phyloP scores from a whole-genome alignment of 495 filamentous ascomycete species.

The Penicillium turbatum region DNA sequence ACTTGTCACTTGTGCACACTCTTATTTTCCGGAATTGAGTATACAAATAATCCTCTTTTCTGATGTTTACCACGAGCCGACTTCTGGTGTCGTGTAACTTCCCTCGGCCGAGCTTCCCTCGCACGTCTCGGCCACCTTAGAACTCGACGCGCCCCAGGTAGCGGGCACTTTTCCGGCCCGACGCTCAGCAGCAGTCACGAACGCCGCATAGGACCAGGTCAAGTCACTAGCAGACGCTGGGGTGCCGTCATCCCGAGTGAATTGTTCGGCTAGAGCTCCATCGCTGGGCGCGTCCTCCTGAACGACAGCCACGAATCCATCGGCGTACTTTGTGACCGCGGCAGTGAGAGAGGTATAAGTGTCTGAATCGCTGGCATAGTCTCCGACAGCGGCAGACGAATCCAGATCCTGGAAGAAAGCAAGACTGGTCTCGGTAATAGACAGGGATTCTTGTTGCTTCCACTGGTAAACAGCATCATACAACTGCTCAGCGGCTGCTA shows the following conservation, averaged over 20 bases:
- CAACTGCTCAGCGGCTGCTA: slow-evolving; percentile 38
- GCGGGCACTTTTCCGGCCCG: neutral
- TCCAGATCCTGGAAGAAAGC: slow-evolving; percentile 43
- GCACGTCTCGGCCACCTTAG: slow-evolving; percentile 33
- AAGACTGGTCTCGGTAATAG: slow-evolving; percentile 38
- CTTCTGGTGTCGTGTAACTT: neutral
- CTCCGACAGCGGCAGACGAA: slow-evolving; percentile 35
- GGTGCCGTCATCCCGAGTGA: slow-evolving; percentile 45
- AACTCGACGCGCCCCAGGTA: slow-evolving; percentile 25
- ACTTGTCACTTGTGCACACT: neutral
- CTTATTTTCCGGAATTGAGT: neutral
- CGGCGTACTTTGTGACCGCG: slow-evolving; percentile 46
- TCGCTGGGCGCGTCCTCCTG: slow-evolving; percentile 46
- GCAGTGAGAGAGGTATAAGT: slow-evolving; percentile 38
- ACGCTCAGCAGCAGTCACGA: neutral
- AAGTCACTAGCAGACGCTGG: slow-evolving; percentile 55
- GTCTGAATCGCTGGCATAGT: slow-evolving; percentile 30
- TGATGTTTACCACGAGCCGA: neutral
- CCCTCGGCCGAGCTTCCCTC: neutral
- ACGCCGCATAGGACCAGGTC: slow-evolving; percentile 46
- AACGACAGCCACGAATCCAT: slow-evolving; percentile 46
- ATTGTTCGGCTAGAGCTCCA: slow-evolving; percentile 61
- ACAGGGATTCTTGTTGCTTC: slow-evolving; percentile 39
- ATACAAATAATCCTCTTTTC: neutral
- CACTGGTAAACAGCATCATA: slow-evolving; percentile 49